Evolutionary conservation across 768 basidiomycete genomes (phyloP).

Genomic region (Amanita rubescens): DNA sequence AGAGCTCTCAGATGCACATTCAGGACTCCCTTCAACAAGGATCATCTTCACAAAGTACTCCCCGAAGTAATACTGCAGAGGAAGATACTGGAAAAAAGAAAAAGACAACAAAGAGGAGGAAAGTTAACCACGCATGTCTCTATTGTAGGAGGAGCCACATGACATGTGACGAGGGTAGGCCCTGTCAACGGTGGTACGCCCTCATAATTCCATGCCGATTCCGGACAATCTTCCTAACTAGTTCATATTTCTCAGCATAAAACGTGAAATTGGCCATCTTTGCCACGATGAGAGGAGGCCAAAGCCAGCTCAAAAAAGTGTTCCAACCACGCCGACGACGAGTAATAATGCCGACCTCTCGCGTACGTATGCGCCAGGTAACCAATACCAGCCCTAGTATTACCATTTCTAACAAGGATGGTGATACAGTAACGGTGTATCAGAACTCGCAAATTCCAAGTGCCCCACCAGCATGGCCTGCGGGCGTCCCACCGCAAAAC

Average conservation of each 20-base stretch:
- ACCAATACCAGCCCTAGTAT: conserved; percentile 1
- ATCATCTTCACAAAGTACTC: not conserved
- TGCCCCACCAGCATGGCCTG: conserved; percentile 44
- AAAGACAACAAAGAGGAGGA: conserved; percentile 61
- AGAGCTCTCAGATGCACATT: not conserved
- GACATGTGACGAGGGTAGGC: conserved; percentile 85
- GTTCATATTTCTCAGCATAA: conserved; percentile 51
- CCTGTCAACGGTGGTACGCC: conserved; percentile 88
- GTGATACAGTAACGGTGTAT: conserved; percentile 29
- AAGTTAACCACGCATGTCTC: conserved; percentile 89
- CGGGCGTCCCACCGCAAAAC: conserved; percentile 36
- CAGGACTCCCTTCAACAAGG: not conserved
- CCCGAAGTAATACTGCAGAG: conserved; percentile 13
- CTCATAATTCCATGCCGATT: conserved; percentile 2
- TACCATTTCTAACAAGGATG: not conserved
- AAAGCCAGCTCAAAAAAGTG: conserved; percentile 41
- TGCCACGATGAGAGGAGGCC: conserved; percentile 82
- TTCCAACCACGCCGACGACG: conserved; percentile 18
- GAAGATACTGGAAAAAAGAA: conserved; percentile 38
- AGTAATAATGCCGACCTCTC: conserved; percentile 22
- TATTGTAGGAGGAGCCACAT: conserved; percentile 92
- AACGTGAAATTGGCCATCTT: conserved; percentile 92
- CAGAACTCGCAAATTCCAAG: conserved; percentile 23
- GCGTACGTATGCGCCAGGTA: conserved; percentile 41
- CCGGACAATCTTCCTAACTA: conserved; percentile 10